Evolutionary conservation across 345 rosid genomes (phyloP).

Genomic region (Lepidium didymum): DNA sequence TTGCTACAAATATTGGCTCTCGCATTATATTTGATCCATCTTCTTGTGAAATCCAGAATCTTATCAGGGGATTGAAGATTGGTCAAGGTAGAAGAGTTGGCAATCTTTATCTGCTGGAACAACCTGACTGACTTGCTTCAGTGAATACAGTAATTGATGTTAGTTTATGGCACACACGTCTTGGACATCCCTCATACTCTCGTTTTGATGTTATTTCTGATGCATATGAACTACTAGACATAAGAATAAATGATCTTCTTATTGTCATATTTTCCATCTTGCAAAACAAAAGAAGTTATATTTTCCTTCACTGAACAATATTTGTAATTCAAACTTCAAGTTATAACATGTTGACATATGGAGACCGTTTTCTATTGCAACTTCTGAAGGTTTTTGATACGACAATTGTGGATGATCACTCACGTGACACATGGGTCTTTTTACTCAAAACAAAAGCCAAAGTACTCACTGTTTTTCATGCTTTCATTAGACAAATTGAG

Average conservation of each 20-base stretch:
- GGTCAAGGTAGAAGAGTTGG: neutral
- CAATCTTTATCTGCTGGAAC: neutral
- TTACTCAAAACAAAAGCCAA: neutral
- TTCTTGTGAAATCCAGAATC: neutral
- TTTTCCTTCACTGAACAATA: neutral
- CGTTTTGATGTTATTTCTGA: neutral
- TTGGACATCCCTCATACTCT: neutral
- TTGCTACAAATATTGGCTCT: neutral
- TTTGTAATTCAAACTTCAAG: neutral
- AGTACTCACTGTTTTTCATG: neutral
- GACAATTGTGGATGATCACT: neutral
- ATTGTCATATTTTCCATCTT: neutral
- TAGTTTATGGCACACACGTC: neutral
- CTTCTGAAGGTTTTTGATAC: neutral
- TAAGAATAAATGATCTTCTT: neutral
- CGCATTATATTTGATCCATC: neutral
- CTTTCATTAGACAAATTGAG: neutral
- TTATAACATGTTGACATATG: neutral
- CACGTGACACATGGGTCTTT: neutral
- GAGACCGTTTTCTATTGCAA: neutral
- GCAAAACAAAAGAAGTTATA: no score
- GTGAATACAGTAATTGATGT: neutral
- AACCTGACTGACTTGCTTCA: neutral
- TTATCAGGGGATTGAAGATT: neutral
- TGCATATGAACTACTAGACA: neutral